Percentiles rank a stretch among this genome's conserved stretches.
phyloP scores from a whole-genome alignment of 805 yeast genomes.

The Hanseniaspora taiwanica region DNA sequence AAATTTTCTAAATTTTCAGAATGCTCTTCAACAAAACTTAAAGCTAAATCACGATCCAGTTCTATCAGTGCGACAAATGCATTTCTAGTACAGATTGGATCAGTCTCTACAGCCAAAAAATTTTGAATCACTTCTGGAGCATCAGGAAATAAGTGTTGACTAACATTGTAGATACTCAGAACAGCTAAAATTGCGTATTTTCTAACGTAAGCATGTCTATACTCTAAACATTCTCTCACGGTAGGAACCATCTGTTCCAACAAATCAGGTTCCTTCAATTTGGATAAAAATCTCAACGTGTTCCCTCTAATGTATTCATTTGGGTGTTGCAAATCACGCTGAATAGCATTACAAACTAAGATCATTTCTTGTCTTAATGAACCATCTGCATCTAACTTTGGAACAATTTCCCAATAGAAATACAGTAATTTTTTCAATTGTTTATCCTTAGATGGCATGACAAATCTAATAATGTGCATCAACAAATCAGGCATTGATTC shows the following conservation, averaged over 20 bases:
- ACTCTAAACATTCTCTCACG: slow-evolving; percentile 80
- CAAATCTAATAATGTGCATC: slow-evolving; percentile 94
- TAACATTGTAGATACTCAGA: slow-evolving; percentile 63
- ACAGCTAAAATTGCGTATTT: slow-evolving; percentile 93
- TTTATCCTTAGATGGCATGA: slow-evolving; percentile 91
- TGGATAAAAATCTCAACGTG: slow-evolving; percentile 81
- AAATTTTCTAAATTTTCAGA: slow-evolving; percentile 43
- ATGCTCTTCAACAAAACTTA: slow-evolving; percentile 66
- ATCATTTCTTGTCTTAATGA: slow-evolving; percentile 97
- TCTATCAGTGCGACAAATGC: slow-evolving; percentile 82
- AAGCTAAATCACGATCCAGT: slow-evolving; percentile 74
- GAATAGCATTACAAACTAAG: slow-evolving; percentile 93
- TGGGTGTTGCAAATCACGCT: slow-evolving; percentile 95
- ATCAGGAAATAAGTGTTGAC: slow-evolving; percentile 85
- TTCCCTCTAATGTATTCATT: slow-evolving; percentile 95
- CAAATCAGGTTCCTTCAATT: slow-evolving; percentile 83
- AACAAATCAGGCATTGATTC: slow-evolving; percentile 84
- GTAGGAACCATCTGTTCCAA: slow-evolving; percentile 92
- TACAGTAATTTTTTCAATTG: slow-evolving; percentile 84
- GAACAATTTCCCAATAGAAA: slow-evolving; percentile 96
- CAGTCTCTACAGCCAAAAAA: slow-evolving; percentile 68
- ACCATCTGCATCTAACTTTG: slow-evolving; percentile 73
- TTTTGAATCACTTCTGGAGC: slow-evolving; percentile 74
- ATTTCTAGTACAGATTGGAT: slow-evolving; percentile 88
- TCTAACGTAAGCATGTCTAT: slow-evolving; percentile 95